Base-by-base conservation (phyloP, 306 rosid species). In the Cucurbita maxima region DNA sequence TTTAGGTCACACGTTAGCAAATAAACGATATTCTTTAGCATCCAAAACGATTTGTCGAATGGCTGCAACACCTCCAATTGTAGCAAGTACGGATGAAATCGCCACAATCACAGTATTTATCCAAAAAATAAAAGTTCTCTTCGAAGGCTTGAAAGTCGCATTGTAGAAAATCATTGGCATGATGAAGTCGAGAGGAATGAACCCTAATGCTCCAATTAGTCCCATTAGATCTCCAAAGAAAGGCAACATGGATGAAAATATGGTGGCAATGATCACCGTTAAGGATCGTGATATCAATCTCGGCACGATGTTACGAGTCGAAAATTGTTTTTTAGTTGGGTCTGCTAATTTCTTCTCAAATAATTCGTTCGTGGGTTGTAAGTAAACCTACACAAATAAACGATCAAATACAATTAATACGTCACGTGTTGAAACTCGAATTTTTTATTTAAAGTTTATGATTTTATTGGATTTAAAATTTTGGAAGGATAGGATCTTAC, bases 211-310 rank as follows among this genome's bases (percentile, higher is more conserved):
- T 10, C 92, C 96, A 55, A 92, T 78, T 76, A 92, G 50, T 20
- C 96, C 89, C 89, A 81, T 84, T 76, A 92, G 71, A 77, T 92
- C 98, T 10, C 90, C 79, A 75, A 92, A 88, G 85, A 92, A 90
- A 44, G 98, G 96, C 45, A 92, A 58, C 98, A 92, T 90, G 8
- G 98, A 86, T 40, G 91, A 96, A 8, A 89, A 75, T 10, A 73
- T 8, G 8, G 92, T 87, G 4, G 86, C 96, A 38, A 76, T 64
- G 2, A 88, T 78, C 38, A 92, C 96, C 4, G 96, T 63, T 4
- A 84, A 43, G 20, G 98, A 89, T 72, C 96, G 79, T 30, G 63
- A 67, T 6, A 85, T 69, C 79, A 90, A 69, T 71, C 98, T 83
- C 6, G 96, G 92, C 67, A 88, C 83, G 10, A 87, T 81, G 43